Evolutionary conservation across 345 rosid species (phyloP).

Genomic region (Gossypium thurberi): DNA sequence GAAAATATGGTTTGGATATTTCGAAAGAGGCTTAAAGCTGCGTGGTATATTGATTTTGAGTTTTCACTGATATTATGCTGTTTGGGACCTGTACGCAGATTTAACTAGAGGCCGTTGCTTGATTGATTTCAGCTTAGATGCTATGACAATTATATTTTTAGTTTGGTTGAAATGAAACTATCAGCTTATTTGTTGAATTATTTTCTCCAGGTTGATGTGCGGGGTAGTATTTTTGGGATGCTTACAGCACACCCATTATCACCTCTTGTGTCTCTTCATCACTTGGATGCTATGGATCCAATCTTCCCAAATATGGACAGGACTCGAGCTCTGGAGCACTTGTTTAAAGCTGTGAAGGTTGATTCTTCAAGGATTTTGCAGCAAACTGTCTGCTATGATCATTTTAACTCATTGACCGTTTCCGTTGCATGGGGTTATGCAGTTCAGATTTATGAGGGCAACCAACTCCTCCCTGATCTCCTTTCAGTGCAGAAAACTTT

Average conservation of each 20-base stretch:
- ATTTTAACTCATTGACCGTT: slow-evolving; percentile 38
- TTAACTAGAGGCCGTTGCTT: not conserved
- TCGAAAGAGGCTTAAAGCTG: not conserved
- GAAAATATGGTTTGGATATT: not conserved
- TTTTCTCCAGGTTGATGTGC: slow-evolving; percentile 58
- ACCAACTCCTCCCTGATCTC: slow-evolving; percentile 67
- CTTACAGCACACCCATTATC: slow-evolving; percentile 77
- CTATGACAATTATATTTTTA: not conserved
- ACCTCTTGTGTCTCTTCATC: slow-evolving; percentile 81
- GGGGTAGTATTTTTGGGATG: slow-evolving; percentile 76
- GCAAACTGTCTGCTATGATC: slow-evolving; percentile 29
- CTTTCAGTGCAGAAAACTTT: slow-evolving; percentile 62
- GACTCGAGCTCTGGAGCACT: slow-evolving; percentile 45
- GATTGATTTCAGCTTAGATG: not conserved
- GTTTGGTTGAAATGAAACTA: slow-evolving; percentile 2
- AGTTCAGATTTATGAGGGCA: slow-evolving; percentile 67
- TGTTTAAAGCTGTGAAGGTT: slow-evolving; percentile 49
- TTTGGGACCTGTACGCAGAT: not conserved
- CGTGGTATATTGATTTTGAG: not conserved
- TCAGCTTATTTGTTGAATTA: not conserved
- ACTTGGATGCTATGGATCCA: slow-evolving; percentile 74
- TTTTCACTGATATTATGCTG: not conserved
- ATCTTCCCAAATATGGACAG: slow-evolving; percentile 60
- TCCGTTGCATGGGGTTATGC: slow-evolving; percentile 93
- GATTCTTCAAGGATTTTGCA: slow-evolving; percentile 78